Evolutionary conservation across 768 basidiomycete species (phyloP).

Genomic region (Kwoniella europaea): DNA sequence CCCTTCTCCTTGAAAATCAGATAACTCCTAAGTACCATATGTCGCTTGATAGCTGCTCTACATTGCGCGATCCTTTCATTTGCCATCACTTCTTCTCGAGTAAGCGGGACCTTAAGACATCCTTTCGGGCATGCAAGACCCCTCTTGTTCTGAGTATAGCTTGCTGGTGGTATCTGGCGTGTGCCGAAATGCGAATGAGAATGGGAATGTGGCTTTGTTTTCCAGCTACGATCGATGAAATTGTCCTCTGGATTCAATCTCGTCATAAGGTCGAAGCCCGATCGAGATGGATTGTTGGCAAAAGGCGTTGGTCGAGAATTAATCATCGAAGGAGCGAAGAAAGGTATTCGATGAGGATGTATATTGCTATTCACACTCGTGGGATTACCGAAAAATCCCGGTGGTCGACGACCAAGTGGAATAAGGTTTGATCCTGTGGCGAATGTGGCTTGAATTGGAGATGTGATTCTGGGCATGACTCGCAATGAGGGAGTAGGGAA

Average conservation of each 20-base stretch:
- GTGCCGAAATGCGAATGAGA: too few relatives aligned
- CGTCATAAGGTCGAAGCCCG: too few relatives aligned
- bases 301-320: too few relatives aligned
- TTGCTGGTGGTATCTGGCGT: too few relatives aligned
- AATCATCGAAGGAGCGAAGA: too few relatives aligned
- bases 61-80: not conserved
- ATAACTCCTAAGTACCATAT: conserved; percentile 1
- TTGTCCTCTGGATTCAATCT: too few relatives aligned
- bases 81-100: not conserved
- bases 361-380: too few relatives aligned
- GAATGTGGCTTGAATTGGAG: not conserved
- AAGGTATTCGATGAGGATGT: too few relatives aligned
- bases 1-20: not conserved
- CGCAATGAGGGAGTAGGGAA: not conserved
- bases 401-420: not conserved
- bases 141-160: too few relatives aligned
- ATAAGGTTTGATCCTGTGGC: conserved; percentile 1
- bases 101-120: not conserved
- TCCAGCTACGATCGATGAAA: too few relatives aligned
- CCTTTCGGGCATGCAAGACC: too few relatives aligned
- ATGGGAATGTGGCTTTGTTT: not conserved
- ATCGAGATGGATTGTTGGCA: too few relatives aligned
- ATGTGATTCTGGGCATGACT: not conserved
- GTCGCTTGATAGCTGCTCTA: not conserved
- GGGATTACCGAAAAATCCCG: not conserved